Conservation (phyloP, 2,329 filamentous ascomycete genomes). For the Penicillium italicum region DNA sequence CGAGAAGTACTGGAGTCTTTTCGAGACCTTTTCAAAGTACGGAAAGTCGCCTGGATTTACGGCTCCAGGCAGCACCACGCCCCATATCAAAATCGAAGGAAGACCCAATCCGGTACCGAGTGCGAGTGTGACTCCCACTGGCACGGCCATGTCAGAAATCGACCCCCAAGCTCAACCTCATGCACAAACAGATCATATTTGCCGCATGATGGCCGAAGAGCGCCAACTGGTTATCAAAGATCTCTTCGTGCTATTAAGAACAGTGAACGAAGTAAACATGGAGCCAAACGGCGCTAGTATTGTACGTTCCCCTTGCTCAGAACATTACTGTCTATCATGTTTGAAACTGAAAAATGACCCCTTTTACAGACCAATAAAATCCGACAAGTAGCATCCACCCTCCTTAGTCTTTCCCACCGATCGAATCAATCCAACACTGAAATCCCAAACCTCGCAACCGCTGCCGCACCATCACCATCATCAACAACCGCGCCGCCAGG, state of each 20-base stretch:
- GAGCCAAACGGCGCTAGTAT: conserved; percentile 67
- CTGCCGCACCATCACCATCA: conserved; percentile 56
- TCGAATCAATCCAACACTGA: conserved; percentile 39
- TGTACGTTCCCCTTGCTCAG: conserved; percentile 44
- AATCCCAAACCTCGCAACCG: conserved; percentile 12
- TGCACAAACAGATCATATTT: conserved; percentile 49
- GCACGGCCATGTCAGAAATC: conserved; percentile 7
- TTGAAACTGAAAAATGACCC: not conserved
- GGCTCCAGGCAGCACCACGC: conserved; percentile 6
- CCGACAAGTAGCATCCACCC: conserved; percentile 74
- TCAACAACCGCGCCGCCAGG: conserved; percentile 53
- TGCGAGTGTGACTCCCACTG: not conserved
- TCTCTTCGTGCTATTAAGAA: conserved; percentile 68
- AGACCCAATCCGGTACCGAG: conserved; percentile 8
- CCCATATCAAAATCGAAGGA: conserved; percentile 21
- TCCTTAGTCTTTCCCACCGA: conserved; percentile 61
- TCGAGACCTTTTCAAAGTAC: conserved; percentile 56
- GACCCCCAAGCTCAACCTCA: conserved; percentile 32
- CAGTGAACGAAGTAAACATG: conserved; percentile 79
- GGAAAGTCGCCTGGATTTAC: conserved; percentile 18
- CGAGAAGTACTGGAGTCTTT: conserved; percentile 77
- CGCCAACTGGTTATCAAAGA: conserved; percentile 78
- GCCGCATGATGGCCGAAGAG: conserved; percentile 67
- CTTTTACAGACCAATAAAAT: conserved; percentile 70
- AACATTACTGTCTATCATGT: not conserved